Base-by-base conservation (phyloP, 2,329 filamentous ascomycete genomes). In the Alternaria brassicae region DNA sequence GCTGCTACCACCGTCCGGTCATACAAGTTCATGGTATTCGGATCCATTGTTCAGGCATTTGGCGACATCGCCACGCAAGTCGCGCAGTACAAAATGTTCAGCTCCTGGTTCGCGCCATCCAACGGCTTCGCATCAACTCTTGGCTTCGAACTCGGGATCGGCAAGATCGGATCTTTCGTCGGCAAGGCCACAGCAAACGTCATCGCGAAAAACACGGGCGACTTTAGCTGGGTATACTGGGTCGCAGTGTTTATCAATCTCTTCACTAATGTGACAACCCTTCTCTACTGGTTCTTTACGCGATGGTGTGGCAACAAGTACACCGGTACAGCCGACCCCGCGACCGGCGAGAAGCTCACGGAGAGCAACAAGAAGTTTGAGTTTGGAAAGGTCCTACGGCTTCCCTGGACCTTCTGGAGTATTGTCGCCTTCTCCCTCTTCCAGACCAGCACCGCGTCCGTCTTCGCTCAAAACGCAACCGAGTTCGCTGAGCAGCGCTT, bases 21-120 rank as follows among this genome's bases (percentile, higher is more conserved):
- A 30, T 89, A 84, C 73, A 81, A 81, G 17, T 85, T 88, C 70
- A 88, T 89, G 86, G 82, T 89, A 36, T 81, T 79, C 15, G 86
- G 85, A 1, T 75, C 82, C 34, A 77, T 89, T 1, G 74, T 89
- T 12, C 80, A 84, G 27, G 82, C 86, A 0, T 73, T 89, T 0
- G 86, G 86, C n/a, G 86, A 88, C 60, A 86, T 88, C 19, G 84
- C 86, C 0, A 89, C 87, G 0, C 86, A 89, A 64, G 81, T 88
- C 28, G 87, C 87, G 0, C 86, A 88, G 69, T 89, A 88, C 71
- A 87, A 88, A 60, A 83, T 89, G 61, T 89, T 89, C 65, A 87
- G 85, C 0, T 86, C 85, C 0, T 89, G 86, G 86, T 89, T 89
- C 61, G 80, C 86, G 0, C 87, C 86, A 0, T 85, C 81, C 7